Evolutionary conservation across 495 filamentous ascomycete genomes (phyloP).

Genomic region (Endocarpon pusillum): DNA sequence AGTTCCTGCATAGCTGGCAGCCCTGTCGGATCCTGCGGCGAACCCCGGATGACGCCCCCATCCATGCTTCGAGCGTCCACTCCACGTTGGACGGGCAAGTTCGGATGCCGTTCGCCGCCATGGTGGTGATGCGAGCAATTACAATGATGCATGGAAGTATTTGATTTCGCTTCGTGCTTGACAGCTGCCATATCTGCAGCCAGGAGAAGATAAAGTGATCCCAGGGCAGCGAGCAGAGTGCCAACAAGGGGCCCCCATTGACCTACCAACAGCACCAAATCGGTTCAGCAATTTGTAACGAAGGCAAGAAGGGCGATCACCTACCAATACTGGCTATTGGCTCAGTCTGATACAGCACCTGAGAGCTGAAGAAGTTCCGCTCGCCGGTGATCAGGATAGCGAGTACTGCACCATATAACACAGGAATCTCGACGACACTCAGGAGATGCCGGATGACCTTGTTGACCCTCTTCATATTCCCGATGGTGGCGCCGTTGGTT

Average conservation of each 20-base stretch:
- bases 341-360: conserved; percentile 36
- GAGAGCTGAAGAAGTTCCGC: conserved; percentile 36
- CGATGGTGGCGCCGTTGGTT: conserved; percentile 34
- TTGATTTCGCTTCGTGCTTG: conserved; percentile 6
- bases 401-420: conserved; percentile 35
- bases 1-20: neutral
- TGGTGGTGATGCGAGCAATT: conserved; percentile 14
- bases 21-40: neutral
- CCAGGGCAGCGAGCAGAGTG: conserved; percentile 32
- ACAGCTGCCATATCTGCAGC: conserved; percentile 18
- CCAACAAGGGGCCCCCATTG: conserved; percentile 42
- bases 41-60: conserved; percentile 1
- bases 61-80: too few species aligned
- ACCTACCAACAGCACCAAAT: conserved; percentile 13
- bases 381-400: conserved; percentile 39
- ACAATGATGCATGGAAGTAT: conserved; percentile 7
- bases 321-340: conserved; percentile 35
- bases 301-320: conserved; percentile 5
- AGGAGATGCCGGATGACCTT: conserved; percentile 24
- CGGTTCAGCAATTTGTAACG: neutral
- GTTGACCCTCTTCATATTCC: conserved; percentile 31
- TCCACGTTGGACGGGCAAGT: conserved; percentile 2
- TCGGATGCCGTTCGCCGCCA: conserved; percentile 1
- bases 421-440: conserved; percentile 30
- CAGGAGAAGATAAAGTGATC: conserved; percentile 34